Percentiles rank a stretch among this genome's conserved stretches.
These are phyloP conservation scores for Ogataea hybrid DNA, from an alignment of 1,139 yeast genomes.

Conservation along the genomic window DNA sequence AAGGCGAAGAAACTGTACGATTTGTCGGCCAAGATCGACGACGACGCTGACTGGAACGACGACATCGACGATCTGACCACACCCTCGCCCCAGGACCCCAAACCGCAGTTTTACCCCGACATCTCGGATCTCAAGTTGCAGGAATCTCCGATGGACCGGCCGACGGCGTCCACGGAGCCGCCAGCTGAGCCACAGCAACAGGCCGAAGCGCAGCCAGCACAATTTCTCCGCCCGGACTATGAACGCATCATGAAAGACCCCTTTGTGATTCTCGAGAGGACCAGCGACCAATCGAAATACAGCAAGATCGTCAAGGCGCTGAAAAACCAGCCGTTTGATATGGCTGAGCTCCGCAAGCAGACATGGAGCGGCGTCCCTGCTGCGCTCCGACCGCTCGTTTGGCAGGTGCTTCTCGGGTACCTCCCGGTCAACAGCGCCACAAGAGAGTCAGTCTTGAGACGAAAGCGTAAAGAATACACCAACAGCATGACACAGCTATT, in stretches of 20 bases:
- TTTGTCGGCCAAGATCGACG: slow-evolving; percentile 12
- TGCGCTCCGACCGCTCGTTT: slow-evolving; percentile 75
- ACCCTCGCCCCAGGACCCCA: slow-evolving; percentile 31
- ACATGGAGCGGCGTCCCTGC: slow-evolving; percentile 96
- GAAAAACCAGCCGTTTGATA: slow-evolving; percentile 59
- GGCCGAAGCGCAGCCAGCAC: slow-evolving; percentile 16
- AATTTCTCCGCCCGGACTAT: slow-evolving; percentile 28
- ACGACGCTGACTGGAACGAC: slow-evolving; percentile 93
- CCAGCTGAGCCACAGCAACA: no score
- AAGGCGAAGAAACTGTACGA: slow-evolving; percentile 12
- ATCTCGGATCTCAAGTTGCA: slow-evolving; percentile 11
- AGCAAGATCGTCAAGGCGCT: slow-evolving; percentile 66
- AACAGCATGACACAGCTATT: slow-evolving; percentile 60
- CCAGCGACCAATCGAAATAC: slow-evolving; percentile 48
- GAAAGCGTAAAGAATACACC: slow-evolving; percentile 83
- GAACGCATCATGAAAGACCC: slow-evolving; percentile 34
- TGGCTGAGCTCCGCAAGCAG: slow-evolving; percentile 66
- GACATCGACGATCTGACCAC: slow-evolving; percentile 56
- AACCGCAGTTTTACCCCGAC: slow-evolving; percentile 18
- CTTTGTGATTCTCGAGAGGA: slow-evolving; percentile 39
- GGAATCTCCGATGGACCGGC: slow-evolving; percentile 8
- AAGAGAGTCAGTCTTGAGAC: slow-evolving; percentile 62
- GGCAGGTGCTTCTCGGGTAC: slow-evolving; percentile 91
- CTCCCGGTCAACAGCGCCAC: slow-evolving; percentile 82
- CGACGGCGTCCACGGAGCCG: background rate